Base-by-base conservation (phyloP, 148 eudicot species). In the Fagopyrum homotropicum region DNA sequence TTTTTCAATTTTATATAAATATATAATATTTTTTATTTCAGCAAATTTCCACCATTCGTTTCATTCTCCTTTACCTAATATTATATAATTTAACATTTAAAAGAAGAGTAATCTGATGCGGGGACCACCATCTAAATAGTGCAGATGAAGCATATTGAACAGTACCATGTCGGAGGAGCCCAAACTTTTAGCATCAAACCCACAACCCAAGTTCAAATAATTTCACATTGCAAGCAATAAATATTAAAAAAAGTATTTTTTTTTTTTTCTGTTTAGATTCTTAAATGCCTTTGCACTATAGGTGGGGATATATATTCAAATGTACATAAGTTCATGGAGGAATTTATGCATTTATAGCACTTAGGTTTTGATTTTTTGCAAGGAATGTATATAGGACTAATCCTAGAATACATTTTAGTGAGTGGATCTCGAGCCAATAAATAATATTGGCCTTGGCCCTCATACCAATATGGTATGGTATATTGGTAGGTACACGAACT, bases 81-180 rank as follows among this genome's bases (percentile, higher is more conserved):
- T 15, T 52, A 15, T 52, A 9, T 52, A 52, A 2, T 52, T 12
- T 52, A 52, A 52, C 1, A 35, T 35, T 35, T 35, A 12, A 52
- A 12, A 52, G 11, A 52, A 52, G 17, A 52, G 5, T 12, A 52
- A 52, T 52, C 11, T 57, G 63, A 57, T 57, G 63, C 6, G 30
- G 64, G 64, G 64, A 57, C 30, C 64, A 57, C 30, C 64, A 57
- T 22, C 64, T 57, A 5, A 22, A 57, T 49, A 12, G 52, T 49
- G 52, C 9, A 49, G 81, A 80, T 54, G 72, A 73, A 73, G 77
- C 79, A 69, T 81, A 80, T 80, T 73, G 59, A 75, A 50, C 80
- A 77, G 86, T 76, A 81, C 84, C 26, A 54, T 84, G 86, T 84
- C 82, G 86, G 84, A 83, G 86, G 84, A 83, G 47, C 72, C 45